Base-by-base conservation (phyloP, 805 yeast genomes). In the Candida golubevii region DNA sequence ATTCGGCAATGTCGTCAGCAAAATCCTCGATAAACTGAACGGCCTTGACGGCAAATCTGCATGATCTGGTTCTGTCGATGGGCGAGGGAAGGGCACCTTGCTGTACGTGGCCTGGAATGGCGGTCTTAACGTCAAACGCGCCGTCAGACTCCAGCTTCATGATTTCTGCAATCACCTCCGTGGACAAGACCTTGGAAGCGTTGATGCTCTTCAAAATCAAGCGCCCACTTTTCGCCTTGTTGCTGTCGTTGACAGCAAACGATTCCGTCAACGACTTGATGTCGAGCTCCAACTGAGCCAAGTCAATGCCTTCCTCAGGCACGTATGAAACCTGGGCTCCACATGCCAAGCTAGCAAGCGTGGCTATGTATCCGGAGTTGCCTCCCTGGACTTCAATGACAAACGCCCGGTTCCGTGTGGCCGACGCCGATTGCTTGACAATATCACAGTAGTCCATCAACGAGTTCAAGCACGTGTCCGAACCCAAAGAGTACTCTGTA, bases 341-440 rank as follows among this genome's bases (percentile, higher is more conserved):
- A 29, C 83, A 76, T 36, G 83, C 80, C 47, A 86, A 66, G 29
- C 83, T 84, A 11, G 83, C 78, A 54, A 73, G 76, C 2, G 87
- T 75, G 15, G 93, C 89, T 54, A 85, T 78, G 60, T 75, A 85
- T 40, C 95, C 95, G 26, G 87, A 82, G 64, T 85, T 80, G 43
- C 95, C 95, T 57, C 95, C 95, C 69, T 85, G 95, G 28, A 82
- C 85, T 59, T 85, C 95, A 48, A 85, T 86, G 31, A 85, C 87
- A 58, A 85, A 85, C 12, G 82, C 85, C 63, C 93, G 74, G 57
- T 85, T 78, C 72, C 91, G 75, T 1, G 89, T 78, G 13, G 90
- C 83, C 12, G 87, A 77, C 9, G 95, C 93, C 30, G 84, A 77
- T 63, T 85, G 90, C 56, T 83, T 83, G 39, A 85, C 79, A n/a